Evolutionary conservation across 768 basidiomycete species (phyloP).

Genomic region (Leccinum sublutescens): DNA sequence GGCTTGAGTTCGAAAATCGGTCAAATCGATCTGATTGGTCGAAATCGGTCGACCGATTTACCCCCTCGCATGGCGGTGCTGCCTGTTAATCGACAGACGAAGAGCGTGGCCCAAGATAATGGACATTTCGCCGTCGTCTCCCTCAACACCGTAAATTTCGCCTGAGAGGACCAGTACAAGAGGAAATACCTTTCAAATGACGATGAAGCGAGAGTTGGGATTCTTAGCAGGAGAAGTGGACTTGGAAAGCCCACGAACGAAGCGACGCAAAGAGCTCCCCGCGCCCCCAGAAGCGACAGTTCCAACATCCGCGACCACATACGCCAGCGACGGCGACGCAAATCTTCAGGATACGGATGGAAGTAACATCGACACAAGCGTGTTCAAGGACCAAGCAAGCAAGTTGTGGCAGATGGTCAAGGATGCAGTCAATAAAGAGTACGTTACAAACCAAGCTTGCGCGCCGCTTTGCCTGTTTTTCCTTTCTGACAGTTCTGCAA

Average conservation of each 20-base stretch:
- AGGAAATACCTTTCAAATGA: conserved; percentile 25
- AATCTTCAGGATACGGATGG: conserved; percentile 21
- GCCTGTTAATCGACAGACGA: conserved; percentile 9
- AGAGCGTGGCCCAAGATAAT: conserved; percentile 32
- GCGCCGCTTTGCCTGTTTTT: conserved; percentile 40
- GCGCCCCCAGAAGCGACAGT: conserved; percentile 41
- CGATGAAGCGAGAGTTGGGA: conserved; percentile 55
- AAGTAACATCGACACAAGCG: conserved; percentile 23
- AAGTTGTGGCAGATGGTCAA: conserved; percentile 75
- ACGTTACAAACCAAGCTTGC: conserved; percentile 51
- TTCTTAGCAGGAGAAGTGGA: conserved; percentile 38
- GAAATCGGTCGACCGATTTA: no score
- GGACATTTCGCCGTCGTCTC: conserved; percentile 29
- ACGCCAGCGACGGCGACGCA: conserved; percentile 25
- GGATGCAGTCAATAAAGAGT: conserved; percentile 87
- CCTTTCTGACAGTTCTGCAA: conserved; percentile 40
- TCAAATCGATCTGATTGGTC: no score
- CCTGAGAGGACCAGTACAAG: conserved; percentile 23
- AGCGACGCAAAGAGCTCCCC: conserved; percentile 47
- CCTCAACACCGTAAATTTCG: conserved; percentile 27
- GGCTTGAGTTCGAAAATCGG: no score
- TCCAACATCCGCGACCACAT: conserved; percentile 33
- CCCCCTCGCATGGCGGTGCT: no score
- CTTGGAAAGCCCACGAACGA: conserved; percentile 47
- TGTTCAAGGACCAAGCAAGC: conserved; percentile 64